Evolutionary conservation across 176 grass and related monocot species (phyloP).

Genomic region (Oryza officinalis): DNA sequence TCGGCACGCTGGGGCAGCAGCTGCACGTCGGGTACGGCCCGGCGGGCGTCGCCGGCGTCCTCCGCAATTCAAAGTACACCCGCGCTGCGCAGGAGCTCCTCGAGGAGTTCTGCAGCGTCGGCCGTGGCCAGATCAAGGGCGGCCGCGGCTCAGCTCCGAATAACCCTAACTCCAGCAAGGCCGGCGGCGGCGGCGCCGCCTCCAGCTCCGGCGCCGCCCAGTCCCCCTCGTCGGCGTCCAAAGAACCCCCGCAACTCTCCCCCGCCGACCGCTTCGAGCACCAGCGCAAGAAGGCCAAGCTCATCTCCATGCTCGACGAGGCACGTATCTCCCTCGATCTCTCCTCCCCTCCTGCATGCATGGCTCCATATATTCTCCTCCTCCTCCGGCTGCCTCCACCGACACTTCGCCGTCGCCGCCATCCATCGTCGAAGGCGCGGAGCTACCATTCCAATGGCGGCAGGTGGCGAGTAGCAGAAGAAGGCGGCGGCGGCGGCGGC

Average conservation of each 20-base stretch:
- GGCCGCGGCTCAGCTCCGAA: slow-evolving; percentile 45
- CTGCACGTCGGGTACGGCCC: slow-evolving; percentile 72
- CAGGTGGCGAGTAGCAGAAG: neutral
- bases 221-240: slow-evolving; percentile 61
- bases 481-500: no score
- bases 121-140: slow-evolving; percentile 70
- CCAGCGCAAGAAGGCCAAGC: slow-evolving; percentile 96
- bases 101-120: slow-evolving; percentile 98
- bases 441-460: slow-evolving; percentile 35
- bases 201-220: slow-evolving; percentile 58
- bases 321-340: slow-evolving; percentile 43
- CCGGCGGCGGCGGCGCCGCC: slow-evolving; percentile 40
- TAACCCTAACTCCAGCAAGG: slow-evolving; percentile 49
- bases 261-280: slow-evolving; percentile 91
- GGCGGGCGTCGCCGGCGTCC: slow-evolving; percentile 52
- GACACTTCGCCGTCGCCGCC: no score
- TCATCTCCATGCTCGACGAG: slow-evolving; percentile 99
- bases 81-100: slow-evolving; percentile 90
- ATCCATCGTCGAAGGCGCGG: no score
- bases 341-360: slow-evolving; percentile 22
- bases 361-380: neutral
- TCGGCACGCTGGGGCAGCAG: slow-evolving; percentile 41
- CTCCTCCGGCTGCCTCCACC: no score
- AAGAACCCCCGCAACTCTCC: slow-evolving; percentile 75
- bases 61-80: slow-evolving; percentile 90